Evolutionary conservation across 1,139 yeast genomes (phyloP), one percentile per base, ranked within the genome.

Genomic region (Candida sanyaensis): DNA sequence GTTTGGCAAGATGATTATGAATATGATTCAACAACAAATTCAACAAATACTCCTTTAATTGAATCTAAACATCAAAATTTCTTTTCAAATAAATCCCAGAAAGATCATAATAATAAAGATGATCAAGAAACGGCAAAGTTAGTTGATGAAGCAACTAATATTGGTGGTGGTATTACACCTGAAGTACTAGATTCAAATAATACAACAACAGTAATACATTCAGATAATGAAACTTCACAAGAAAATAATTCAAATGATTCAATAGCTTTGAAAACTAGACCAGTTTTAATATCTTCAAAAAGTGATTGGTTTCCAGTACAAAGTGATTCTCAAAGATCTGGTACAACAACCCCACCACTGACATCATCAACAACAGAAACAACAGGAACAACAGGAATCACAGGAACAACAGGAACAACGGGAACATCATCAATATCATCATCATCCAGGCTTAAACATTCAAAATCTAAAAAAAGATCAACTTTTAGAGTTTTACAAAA

Each of bases 301-400:
- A 80, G 79, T 54, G 91, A 86, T 61, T 85, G 91, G 92, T 79
- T 79, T 17, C 91, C 91, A 0, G 68, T 83, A 3, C 69, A 75
- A 38, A 64, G 53, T 17, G 50, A 47, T 13, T 36, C 45, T 6
- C 37, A 17, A 17, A 17, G 21, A 17, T 17, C 21, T 17, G 21
- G 21, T 17, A 17, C 21, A 2, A 17, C 21, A 17, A 17, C 21
- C 21, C 21, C 21, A 17, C 21, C 21, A 17, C 21, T 17, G 21
- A 17, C 21, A 17, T 17, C 21, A 3, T 17, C 21, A 17, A 17
- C 21, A 17, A 17, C 21, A 17, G 21, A 3, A 17, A 17, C 21
- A 17, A n/a, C n/a, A n/a, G n/a, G n/a, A n/a, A n/a, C n/a, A n/a
- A n/a, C n/a, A n/a, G n/a, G n/a, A n/a, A n/a, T n/a, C n/a, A n/a